Evolutionary conservation across 805 yeast species (phyloP), one percentile per base, ranked within the genome.

Genomic region (Yamadazyma akitaensis): DNA sequence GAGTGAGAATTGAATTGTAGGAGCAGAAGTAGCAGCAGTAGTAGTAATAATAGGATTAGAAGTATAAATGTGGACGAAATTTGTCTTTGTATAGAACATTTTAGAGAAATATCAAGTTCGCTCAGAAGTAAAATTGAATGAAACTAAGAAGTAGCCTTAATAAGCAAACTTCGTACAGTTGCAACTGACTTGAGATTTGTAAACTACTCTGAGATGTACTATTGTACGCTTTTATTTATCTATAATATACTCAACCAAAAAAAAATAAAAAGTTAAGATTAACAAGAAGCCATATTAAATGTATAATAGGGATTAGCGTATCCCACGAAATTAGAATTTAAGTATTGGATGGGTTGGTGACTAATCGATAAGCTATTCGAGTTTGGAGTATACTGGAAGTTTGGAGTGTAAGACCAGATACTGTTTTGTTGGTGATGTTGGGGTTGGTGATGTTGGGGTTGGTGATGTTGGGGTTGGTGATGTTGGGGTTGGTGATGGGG

Each of bases 281-380:
- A 54, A 47, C 57, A 64, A 25, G 64, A 55, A 35, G 70, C 63
- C 61, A 64, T 56, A 51, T 58, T 62, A 45, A 64, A 66, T 44
- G 58, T 58, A 54, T 67, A 67, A 51, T 66, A 70, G 16, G 73
- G 71, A 51, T 68, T 69, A 16, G 68, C 53, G 48, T 66, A 67
- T 13, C 72, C 72, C 31, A 64, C 67, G 52, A 60, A 65, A 42
- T 54, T 54, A 10, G 54, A 44, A 14, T 59, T 59, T 18, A 53
- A 51, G 37, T 58, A 58, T 30, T 58, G 63, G 21, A 43, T 43
- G 16, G 61, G 57, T 11, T 55, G 61, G 31, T 59, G 51, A 7
- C 42, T 40, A 14, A 36, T 28, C 9, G 37, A 24, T 5, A 25
- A n/a, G 21, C 21, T 43, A 17, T 14, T 26, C 10, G 44, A 40